These are phyloP conservation scores for Ustilago nuda DNA, from an alignment of 1,284 basidiomycete species.

Conservation along the genomic window DNA sequence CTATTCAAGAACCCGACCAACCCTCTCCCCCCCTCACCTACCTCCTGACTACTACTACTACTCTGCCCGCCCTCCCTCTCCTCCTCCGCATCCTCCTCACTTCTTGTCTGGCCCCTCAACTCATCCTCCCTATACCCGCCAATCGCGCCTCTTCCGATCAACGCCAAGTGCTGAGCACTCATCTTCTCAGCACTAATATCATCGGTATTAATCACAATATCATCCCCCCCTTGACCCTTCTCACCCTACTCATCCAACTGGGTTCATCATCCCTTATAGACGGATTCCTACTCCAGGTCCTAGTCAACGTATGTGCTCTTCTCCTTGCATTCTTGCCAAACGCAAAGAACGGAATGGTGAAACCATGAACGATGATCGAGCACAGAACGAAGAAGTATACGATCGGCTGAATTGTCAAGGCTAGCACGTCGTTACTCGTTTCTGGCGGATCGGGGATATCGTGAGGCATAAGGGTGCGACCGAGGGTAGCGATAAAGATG, in stretches of 20 bases:
- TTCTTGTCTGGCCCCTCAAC: constrained; percentile 38
- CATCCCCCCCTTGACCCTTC: constrained; percentile 53
- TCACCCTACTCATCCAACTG: constrained; percentile 61
- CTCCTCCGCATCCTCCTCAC: constrained; percentile 35
- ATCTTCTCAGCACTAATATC: constrained; percentile 55
- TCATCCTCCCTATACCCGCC: constrained; percentile 61
- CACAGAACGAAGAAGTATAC: constrained; percentile 68
- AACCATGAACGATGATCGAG: constrained; percentile 67
- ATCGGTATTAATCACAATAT: constrained; percentile 49
- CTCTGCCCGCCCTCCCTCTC: constrained; percentile 32
- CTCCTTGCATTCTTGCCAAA: constrained; percentile 60
- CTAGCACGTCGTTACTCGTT: constrained; percentile 62
- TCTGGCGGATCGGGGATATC: constrained; percentile 60
- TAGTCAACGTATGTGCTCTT: constrained; percentile 58
- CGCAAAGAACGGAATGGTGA: constrained; percentile 69
- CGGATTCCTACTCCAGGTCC: constrained; percentile 60
- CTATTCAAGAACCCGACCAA: constrained; percentile 52
- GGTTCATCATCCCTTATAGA: constrained; percentile 61
- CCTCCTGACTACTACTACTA: constrained; percentile 26
- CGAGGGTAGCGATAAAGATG: constrained; percentile 67
- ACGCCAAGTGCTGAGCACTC: constrained; percentile 57
- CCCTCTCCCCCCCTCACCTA: constrained; percentile 7
- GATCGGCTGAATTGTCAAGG: constrained; percentile 67
- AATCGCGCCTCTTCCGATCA: constrained; percentile 61
- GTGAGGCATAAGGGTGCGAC: constrained; percentile 60